These are phyloP conservation scores for Ophiocordyceps camponoti-leonardi DNA, from an alignment of 2,329 filamentous ascomycete species.

Conservation along the genomic window DNA sequence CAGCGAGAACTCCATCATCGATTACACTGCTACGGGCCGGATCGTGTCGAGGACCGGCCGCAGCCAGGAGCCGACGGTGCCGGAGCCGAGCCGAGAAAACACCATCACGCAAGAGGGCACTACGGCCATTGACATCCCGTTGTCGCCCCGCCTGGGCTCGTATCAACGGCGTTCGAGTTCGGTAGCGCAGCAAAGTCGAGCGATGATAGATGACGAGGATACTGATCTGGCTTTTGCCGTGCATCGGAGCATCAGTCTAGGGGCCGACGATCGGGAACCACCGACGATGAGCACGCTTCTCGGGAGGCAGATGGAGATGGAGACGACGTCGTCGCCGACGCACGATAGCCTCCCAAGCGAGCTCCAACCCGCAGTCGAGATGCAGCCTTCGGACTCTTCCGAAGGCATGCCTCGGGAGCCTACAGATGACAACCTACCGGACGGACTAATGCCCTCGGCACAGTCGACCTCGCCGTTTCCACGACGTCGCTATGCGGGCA, in stretches of 20 bases:
- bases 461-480: conserved; percentile 27
- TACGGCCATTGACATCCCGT: conserved; percentile 55
- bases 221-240: conserved; percentile 41
- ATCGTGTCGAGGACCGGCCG: conserved; percentile 13
- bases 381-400: conserved; percentile 19
- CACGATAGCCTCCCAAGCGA: conserved; percentile 6
- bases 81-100: conserved; percentile 17
- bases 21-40: conserved; percentile 14
- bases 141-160: conserved; percentile 44
- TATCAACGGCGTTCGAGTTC: conserved; percentile 50
- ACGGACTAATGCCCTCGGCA: conserved; percentile 21
- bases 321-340: conserved; percentile 13
- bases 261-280: conserved; percentile 44
- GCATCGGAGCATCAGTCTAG: conserved; percentile 51
- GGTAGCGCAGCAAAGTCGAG: conserved; percentile 44
- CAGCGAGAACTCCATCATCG: conserved; percentile 65
- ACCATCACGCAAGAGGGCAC: conserved; percentile 33
- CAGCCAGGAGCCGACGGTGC: conserved; percentile 8
- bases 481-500: conserved; percentile 27
- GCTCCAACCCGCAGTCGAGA: conserved; percentile 25
- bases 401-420: conserved; percentile 23
- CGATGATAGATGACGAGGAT: conserved; percentile 38
- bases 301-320: conserved; percentile 21
- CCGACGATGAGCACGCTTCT: conserved; percentile 48
- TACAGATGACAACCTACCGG: conserved; percentile 28